Base-by-base conservation (phyloP, 768 basidiomycete genomes). In the Naganishia vaughanmartiniae region DNA sequence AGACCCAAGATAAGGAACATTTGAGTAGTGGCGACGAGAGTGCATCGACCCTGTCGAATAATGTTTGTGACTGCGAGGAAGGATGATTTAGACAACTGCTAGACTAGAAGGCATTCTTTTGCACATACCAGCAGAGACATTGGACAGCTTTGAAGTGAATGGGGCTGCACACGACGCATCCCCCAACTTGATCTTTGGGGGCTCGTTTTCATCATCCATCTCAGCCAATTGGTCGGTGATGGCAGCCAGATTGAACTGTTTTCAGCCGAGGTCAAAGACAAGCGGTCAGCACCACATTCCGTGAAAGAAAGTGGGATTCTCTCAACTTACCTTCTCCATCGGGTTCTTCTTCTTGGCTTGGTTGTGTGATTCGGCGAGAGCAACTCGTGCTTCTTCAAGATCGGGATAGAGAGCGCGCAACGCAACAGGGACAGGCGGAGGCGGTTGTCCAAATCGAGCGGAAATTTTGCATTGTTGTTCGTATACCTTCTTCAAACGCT, bases 1-100 rank as follows among this genome's bases (percentile, higher is more conserved):
- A 99, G 83, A 0, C 95, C 96, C 45, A 99, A 84, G 74, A 99
- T 99, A 84, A 97, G 96, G 87, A 97, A 99, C 96, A 99, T 99
- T 83, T 99, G 96, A 66, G 95, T 90, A 3, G 96, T 99, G 1
- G 96, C 96, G 54, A 98, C 96, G 21, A 99, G 87, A 0, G 96
- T 99, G 84, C 96, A 98, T 33, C 96, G 91, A 28, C 96, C 96
- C 82, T 98, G 96, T 24, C 96, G 88, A 74, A 99, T 96, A 80
- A 99, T 97, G 79, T 95, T 93, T 24, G 91, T 90, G 76, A 99
- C 93, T 94, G 72, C 10, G n/a, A 57, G 24, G 19, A 3, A 66
- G n/a, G 14, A 4, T 54, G 69, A 55, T 6, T 60, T 12, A 60
- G 33, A 15, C 34, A 14, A 70, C 2, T 34, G n/a, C 14, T 15